phyloP scores from a whole-genome alignment of 495 filamentous ascomycete genomes.

The Aspergillus homomorphus region DNA sequence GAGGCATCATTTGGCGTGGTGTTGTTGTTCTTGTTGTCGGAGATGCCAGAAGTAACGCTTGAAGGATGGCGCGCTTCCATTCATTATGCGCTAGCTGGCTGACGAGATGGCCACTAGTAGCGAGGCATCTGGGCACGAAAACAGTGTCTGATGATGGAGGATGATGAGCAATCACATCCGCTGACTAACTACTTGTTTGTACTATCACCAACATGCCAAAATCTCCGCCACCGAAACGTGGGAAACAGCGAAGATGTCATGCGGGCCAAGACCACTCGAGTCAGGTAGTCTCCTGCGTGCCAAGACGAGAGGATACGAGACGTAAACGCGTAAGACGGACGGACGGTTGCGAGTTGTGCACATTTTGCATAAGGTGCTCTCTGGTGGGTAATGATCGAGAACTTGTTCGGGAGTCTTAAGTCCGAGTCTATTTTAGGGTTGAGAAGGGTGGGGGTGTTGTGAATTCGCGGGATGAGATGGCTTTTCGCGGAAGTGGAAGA shows the following conservation, averaged over 20 bases:
- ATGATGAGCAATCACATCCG: neutral
- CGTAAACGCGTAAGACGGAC: neutral
- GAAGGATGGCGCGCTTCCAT: no score
- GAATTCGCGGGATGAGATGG: no score
- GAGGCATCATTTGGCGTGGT: neutral
- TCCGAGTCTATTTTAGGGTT: neutral
- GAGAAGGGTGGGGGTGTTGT: neutral
- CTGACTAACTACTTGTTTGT: no score
- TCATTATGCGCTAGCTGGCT: no score
- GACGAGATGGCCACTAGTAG: neutral
- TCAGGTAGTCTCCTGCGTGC: neutral
- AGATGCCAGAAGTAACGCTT: no score
- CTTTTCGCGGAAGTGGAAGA: no score
- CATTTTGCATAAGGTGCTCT: neutral
- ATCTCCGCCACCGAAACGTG: neutral
- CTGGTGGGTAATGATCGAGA: neutral
- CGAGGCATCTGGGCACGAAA: neutral
- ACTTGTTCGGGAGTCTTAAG: neutral
- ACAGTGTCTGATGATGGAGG: neutral
- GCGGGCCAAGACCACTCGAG: neutral
- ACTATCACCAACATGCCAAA: neutral
- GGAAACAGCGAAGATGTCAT: neutral
- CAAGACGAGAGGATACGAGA: neutral
- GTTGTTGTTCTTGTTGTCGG: neutral
- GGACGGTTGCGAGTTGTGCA: neutral